Evolutionary conservation across 2,329 filamentous ascomycete genomes (phyloP), one percentile per base, ranked within the genome.

Genomic region (Davidsoniella australis): DNA sequence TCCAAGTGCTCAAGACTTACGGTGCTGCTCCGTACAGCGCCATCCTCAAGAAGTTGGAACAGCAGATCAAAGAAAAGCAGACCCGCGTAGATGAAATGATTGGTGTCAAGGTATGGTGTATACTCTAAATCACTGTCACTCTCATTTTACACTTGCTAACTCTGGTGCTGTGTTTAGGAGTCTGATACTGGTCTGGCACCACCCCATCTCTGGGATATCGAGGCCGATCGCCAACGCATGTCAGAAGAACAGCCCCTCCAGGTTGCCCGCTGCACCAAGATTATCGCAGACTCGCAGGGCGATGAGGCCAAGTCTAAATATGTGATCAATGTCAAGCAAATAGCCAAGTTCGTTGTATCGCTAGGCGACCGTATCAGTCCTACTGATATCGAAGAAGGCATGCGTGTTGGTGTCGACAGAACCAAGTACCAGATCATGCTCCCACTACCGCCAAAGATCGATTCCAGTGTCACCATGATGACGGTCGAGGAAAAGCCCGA

Each of bases 251-350:
- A 98, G 61, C 91, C 91, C 41, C 76, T 96, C 58, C 91, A 98
- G 68, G 91, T 98, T 55, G 91, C 91, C 56, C 77, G 91, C 61
- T 98, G 91, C 74, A 98, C 91, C 53, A 98, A 98, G 75, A 98
- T 98, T 65, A 98, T 98, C 58, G 80, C 87, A 54, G 89, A 96
- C 62, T 88, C 94, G 64, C 89, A 91, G 67, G 65, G 65, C n/a
- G 88, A 96, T 63, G 69, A 85, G 54, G 85, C 94, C 55, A 98
- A 98, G 77, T 94, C 84, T 78, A 98, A 96, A 79, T 98, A 98
- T 71, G 88, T 98, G 60, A 98, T 98, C 75, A 98, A 98, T 68
- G 89, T 98, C 58, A 98, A 98, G 73, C 91, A 98, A 67, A 98
- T 98, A 60, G 91, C 91, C 61, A 98, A 98, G 69, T 98, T 98